A percentile compares a stretch with the other conserved stretches of the same genome.
Conservation (phyloP, 495 filamentous ascomycete genomes). For the Penicillium paradoxum region DNA sequence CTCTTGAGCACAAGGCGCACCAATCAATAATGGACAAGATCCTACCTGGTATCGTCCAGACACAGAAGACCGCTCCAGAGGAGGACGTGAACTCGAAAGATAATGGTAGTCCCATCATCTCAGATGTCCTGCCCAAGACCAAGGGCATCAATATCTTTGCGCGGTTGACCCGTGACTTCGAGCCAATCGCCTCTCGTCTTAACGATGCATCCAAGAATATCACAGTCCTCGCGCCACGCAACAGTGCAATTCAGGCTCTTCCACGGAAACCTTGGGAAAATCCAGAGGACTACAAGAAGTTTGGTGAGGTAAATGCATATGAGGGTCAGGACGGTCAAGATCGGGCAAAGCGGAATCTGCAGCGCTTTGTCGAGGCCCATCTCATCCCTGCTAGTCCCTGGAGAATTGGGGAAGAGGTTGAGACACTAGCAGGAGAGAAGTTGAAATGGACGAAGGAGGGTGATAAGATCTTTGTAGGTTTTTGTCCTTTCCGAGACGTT, state of each 20-base stretch:
- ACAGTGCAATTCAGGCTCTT: conserved; percentile 70
- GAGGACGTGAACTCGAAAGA: conserved; percentile 15
- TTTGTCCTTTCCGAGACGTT: not conserved
- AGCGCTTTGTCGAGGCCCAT: conserved; percentile 83
- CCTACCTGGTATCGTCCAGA: conserved; percentile 31
- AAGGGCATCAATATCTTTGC: conserved; percentile 85
- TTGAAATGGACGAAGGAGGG: conserved; percentile 78
- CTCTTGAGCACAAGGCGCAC: conserved; percentile 17
- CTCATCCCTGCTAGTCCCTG: conserved; percentile 74
- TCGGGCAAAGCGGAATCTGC: conserved; percentile 71
- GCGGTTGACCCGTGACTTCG: conserved; percentile 76
- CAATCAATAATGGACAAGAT: conserved; percentile 31
- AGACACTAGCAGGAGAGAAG: conserved; percentile 64
- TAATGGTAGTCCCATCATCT: conserved; percentile 52
- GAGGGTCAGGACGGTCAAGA: conserved; percentile 73
- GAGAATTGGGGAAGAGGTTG: conserved; percentile 66
- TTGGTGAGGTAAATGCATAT: conserved; percentile 71
- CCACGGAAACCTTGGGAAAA: conserved; percentile 95
- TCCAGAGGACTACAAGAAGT: conserved; percentile 65
- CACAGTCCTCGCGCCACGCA: conserved; percentile 85
- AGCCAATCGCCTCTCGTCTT: conserved; percentile 63
- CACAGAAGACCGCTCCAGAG: conserved; percentile 28
- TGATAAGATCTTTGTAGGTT: conserved; percentile 64
- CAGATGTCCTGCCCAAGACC: conserved; percentile 80
- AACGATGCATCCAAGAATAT: conserved; percentile 66